Conservation (phyloP, 345 rosid species). For the Angophora floribunda region DNA sequence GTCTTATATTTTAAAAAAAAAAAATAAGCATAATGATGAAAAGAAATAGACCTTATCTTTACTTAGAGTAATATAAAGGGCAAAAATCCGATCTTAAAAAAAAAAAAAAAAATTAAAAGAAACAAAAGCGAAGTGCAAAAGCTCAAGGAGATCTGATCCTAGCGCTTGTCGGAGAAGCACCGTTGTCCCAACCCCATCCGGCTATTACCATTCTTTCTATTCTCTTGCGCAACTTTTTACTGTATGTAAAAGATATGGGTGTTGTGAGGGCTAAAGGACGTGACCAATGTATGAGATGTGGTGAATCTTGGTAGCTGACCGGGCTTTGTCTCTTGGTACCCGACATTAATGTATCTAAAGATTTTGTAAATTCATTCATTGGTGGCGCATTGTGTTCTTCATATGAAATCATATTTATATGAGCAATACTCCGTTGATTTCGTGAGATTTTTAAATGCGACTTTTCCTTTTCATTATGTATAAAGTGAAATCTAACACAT, state of each 20-base stretch:
- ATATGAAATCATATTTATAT: not conserved
- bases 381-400: not conserved
- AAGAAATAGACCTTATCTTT: not conserved
- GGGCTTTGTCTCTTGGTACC: not conserved
- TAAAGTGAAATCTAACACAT: not conserved
- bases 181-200: too few species aligned
- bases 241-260: too few species aligned
- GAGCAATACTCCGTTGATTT: not conserved
- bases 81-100: too few species aligned
- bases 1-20: not conserved
- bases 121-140: too few species aligned
- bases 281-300: not conserved
- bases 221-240: too few species aligned
- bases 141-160: too few species aligned
- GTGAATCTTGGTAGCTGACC: not conserved
- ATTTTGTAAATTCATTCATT: not conserved
- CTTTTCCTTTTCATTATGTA: not conserved
- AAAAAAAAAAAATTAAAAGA: too few species aligned
- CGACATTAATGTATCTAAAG: not conserved
- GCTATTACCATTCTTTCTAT: too few species aligned
- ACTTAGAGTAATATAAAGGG: too few species aligned
- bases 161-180: too few species aligned
- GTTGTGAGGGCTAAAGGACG: not conserved
- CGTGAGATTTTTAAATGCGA: not conserved
- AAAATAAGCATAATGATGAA: not conserved